phyloP scores from a whole-genome alignment of 1,284 basidiomycete species.

The Ganoderma sp. region DNA sequence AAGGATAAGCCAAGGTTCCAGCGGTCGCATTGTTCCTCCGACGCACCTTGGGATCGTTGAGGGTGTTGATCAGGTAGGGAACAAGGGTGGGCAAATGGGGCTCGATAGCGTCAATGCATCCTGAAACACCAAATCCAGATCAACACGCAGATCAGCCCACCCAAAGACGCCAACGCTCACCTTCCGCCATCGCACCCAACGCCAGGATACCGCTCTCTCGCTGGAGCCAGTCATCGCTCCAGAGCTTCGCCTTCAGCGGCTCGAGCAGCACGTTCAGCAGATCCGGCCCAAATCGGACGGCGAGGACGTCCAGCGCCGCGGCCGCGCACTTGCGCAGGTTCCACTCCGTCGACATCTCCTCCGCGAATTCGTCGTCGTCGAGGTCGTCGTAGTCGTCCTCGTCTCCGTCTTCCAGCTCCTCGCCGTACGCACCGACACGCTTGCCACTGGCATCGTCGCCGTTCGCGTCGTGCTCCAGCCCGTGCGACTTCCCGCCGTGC shows the following conservation, averaged over 20 bases:
- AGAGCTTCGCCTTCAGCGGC: conserved; percentile 92
- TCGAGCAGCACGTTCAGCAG: conserved; percentile 89
- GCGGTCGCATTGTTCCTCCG: not conserved
- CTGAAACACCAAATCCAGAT: conserved; percentile 48
- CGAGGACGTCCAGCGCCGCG: conserved; percentile 96
- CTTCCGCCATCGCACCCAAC: conserved; percentile 97
- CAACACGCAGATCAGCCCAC: conserved; percentile 13
- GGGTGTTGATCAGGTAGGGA: conserved; percentile 89
- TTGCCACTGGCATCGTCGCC: conserved; percentile 55
- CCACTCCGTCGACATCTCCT: conserved; percentile 99
- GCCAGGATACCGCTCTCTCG: conserved; percentile 96
- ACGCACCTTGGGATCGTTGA: conserved; percentile 89
- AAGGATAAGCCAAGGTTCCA: not conserved
- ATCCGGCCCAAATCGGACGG: conserved; percentile 89
- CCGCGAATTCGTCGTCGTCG: conserved; percentile 92
- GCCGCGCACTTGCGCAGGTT: conserved; percentile 98
- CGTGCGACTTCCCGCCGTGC: conserved; percentile 67
- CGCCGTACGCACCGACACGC: conserved; percentile 70
- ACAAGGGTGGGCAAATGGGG: conserved; percentile 93
- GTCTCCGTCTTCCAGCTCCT: conserved; percentile 69
- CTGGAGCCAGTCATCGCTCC: conserved; percentile 93
- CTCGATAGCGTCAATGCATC: conserved; percentile 95
- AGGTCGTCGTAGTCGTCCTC: conserved; percentile 89
- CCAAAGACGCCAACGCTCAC: conserved; percentile 48
- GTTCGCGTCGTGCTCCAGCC: conserved; percentile 74